Conservation (phyloP, 805 yeast genomes). For the Yamadazyma endophytica region DNA sequence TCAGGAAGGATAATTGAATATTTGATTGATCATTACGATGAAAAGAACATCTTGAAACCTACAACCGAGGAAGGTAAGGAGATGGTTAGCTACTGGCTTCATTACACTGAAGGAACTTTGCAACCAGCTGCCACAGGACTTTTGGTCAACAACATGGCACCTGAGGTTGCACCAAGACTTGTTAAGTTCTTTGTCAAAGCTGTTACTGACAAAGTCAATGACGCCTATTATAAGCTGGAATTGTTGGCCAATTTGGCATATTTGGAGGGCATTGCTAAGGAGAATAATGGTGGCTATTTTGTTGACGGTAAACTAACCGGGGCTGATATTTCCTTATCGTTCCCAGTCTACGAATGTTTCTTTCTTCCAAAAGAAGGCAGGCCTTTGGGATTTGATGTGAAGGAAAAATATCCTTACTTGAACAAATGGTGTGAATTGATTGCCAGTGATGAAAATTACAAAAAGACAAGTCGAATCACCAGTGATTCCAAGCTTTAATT, state of each 20-base stretch:
- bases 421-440: slow-evolving; percentile 17
- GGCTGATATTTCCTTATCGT: slow-evolving; percentile 53
- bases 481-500: slow-evolving; percentile 1
- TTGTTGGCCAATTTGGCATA: slow-evolving; percentile 19
- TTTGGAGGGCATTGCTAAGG: slow-evolving; percentile 25
- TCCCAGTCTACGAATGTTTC: slow-evolving; percentile 33
- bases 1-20: slow-evolving; percentile 57
- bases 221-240: slow-evolving; percentile 23
- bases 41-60: slow-evolving; percentile 32
- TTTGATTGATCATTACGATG: slow-evolving; percentile 48
- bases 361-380: slow-evolving; percentile 18
- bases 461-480: slow-evolving; percentile 4
- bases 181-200: slow-evolving; percentile 16
- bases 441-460: slow-evolving; percentile 3
- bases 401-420: slow-evolving; percentile 17
- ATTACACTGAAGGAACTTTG: slow-evolving; percentile 61
- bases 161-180: slow-evolving; percentile 24
- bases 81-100: slow-evolving; percentile 47
- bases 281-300: slow-evolving; percentile 29
- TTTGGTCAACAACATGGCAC: slow-evolving; percentile 24
- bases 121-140: slow-evolving; percentile 43
- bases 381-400: slow-evolving; percentile 10
- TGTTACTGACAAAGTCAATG: slow-evolving; percentile 20
- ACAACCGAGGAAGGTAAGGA: slow-evolving; percentile 35
- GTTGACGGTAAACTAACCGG: slow-evolving; percentile 49